Percentiles rank a stretch among this genome's conserved stretches.
Evolutionary conservation across 1,284 basidiomycete genomes (phyloP).

Genomic region (Pyrrhoderma lamaoense): DNA sequence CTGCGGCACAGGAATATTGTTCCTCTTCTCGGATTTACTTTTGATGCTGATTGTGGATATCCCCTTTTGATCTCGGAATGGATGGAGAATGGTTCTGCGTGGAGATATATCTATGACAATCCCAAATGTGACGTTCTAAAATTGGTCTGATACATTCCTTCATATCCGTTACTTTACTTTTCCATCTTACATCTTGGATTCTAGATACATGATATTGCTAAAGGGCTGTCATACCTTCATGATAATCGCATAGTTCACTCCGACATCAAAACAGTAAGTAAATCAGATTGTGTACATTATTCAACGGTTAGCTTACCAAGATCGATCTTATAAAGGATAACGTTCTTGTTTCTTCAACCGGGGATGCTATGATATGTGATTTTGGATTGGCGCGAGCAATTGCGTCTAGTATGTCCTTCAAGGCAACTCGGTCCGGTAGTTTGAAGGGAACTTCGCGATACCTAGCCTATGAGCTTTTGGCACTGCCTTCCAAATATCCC

Average conservation of each 20-base stretch:
- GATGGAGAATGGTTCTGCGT: constrained; percentile 7
- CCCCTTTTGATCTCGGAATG: constrained; percentile 7
- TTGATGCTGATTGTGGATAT: not conserved
- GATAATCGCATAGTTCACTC: not conserved
- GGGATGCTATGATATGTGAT: constrained; percentile 5
- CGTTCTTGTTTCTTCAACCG: not conserved
- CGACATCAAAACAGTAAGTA: constrained; percentile 5
- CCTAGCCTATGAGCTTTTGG: not conserved
- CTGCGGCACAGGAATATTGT: constrained; percentile 12
- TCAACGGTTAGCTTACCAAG: not conserved
- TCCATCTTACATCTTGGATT: no score
- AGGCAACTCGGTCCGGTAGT: not conserved
- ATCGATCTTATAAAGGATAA: constrained; percentile 2
- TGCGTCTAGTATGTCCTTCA: not conserved
- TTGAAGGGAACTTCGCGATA: not conserved
- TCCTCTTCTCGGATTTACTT: constrained; percentile 10
- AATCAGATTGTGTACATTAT: not conserved
- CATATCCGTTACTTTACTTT: no score
- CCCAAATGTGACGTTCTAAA: not conserved
- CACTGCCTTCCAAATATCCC: not conserved
- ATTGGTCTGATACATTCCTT: not conserved
- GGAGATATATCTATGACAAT: not conserved
- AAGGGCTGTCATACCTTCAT: constrained; percentile 5
- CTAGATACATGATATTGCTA: constrained; percentile 1
- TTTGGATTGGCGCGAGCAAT: constrained; percentile 4